Evolutionary conservation across 495 filamentous ascomycete species (phyloP).

Genomic region (Tuber umbilicatum): DNA sequence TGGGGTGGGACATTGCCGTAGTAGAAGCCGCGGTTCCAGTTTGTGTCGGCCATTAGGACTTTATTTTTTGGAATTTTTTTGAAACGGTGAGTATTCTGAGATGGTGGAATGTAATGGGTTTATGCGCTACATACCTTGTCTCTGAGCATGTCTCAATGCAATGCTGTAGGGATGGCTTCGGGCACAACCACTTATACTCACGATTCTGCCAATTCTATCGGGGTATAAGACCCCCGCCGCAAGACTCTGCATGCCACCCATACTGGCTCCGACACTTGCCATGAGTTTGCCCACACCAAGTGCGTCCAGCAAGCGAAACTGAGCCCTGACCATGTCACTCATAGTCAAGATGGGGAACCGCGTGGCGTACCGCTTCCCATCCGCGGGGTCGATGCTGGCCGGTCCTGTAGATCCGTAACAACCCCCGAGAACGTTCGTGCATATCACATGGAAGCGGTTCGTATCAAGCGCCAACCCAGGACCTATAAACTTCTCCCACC

Average conservation of each 20-base stretch:
- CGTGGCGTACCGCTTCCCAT: slow-evolving; percentile 83
- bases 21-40: slow-evolving; percentile 97
- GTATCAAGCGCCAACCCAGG: slow-evolving; percentile 82
- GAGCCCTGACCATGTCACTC: slow-evolving; percentile 94
- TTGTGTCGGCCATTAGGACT: slow-evolving; percentile 96
- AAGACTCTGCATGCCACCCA: slow-evolving; percentile 97
- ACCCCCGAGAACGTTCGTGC: slow-evolving; percentile 92
- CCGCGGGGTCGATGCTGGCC: slow-evolving; percentile 76
- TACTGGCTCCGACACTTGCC: slow-evolving; percentile 90
- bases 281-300: slow-evolving; percentile 75
- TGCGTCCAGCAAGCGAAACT: slow-evolving; percentile 80
- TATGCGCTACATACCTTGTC: slow-evolving; percentile 53
- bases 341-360: slow-evolving; percentile 95
- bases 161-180: slow-evolving; percentile 96
- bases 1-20: slow-evolving; percentile 86
- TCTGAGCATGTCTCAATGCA: slow-evolving; percentile 97
- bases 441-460: slow-evolving; percentile 84
- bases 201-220: slow-evolving; percentile 69
- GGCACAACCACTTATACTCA: slow-evolving; percentile 88
- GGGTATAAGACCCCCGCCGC: slow-evolving; percentile 85
- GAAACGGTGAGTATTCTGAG: neutral
- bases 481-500: slow-evolving; percentile 99
- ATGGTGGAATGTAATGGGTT: neutral
- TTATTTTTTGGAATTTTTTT: neutral
- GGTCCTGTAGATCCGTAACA: slow-evolving; percentile 96